These are phyloP conservation scores for Apium graveolens DNA, from an alignment of 129 eudicot genomes.

Conservation along the genomic window DNA sequence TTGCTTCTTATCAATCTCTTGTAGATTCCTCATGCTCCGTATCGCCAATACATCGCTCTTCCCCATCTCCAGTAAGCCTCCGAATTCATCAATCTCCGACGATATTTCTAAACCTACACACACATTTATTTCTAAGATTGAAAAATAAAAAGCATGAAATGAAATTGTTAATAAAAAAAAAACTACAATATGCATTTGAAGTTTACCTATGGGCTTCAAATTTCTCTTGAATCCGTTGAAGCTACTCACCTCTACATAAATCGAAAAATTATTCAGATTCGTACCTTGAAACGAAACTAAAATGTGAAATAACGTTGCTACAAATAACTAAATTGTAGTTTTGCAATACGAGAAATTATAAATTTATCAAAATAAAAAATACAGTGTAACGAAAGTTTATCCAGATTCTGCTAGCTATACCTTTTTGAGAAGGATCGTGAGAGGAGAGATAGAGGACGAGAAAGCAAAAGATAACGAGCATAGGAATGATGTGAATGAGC, in stretches of 20 bases:
- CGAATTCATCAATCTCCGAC: slow-evolving; percentile 21
- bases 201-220: slow-evolving; percentile 23
- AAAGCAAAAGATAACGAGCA: slow-evolving; percentile 41
- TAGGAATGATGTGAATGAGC: slow-evolving; percentile 46
- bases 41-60: slow-evolving; percentile 25
- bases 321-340: too few species aligned
- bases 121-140: neutral
- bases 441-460: slow-evolving; percentile 48
- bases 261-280: neutral
- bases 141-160: too few species aligned
- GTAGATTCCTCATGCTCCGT: slow-evolving; percentile 39
- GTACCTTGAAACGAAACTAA: too few species aligned
- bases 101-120: slow-evolving; percentile 13
- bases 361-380: too few species aligned
- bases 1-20: slow-evolving; percentile 17
- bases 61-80: slow-evolving; percentile 14
- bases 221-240: slow-evolving; percentile 25
- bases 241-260: slow-evolving; percentile 33
- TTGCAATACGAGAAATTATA: too few species aligned
- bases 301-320: neutral
- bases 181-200: neutral
- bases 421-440: slow-evolving; percentile 42
- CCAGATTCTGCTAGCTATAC: slow-evolving; percentile 7
- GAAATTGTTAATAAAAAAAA: too few species aligned
- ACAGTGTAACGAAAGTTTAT: too few species aligned